Evolutionary conservation across 1,139 yeast genomes (phyloP).

Genomic region (Saccharomyces hybrid): DNA sequence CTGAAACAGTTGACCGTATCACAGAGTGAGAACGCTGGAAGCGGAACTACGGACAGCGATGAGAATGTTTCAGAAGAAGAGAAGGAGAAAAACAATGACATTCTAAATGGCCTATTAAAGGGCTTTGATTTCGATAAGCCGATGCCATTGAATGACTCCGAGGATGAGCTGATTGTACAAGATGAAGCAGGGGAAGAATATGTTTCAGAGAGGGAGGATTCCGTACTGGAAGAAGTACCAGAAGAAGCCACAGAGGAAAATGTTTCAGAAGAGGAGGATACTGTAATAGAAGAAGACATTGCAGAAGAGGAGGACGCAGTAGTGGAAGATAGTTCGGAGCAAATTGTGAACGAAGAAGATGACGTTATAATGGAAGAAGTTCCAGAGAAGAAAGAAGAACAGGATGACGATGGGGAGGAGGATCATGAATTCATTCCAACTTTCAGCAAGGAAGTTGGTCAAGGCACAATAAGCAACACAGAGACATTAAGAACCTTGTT

Average conservation of each 20-base stretch:
- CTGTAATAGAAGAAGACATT: constrained; percentile 13
- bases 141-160: constrained; percentile 43
- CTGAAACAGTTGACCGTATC: constrained; percentile 16
- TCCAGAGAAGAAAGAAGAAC: constrained; percentile 14
- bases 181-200: constrained; percentile 15
- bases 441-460: constrained; percentile 27
- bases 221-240: constrained; percentile 3
- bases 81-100: constrained; percentile 37
- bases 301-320: constrained; percentile 10
- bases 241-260: not conserved
- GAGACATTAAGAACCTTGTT: constrained; percentile 60
- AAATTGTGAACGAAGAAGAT: constrained; percentile 3
- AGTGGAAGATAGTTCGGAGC: constrained; percentile 12
- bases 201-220: constrained; percentile 5
- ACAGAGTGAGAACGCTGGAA: constrained; percentile 21
- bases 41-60: constrained; percentile 26
- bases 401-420: constrained; percentile 18
- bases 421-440: constrained; percentile 49
- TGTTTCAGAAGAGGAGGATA: not conserved
- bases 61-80: constrained; percentile 27
- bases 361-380: constrained; percentile 5
- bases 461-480: constrained; percentile 38
- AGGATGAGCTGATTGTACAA: constrained; percentile 12
- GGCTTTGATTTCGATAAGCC: constrained; percentile 58
- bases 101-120: constrained; percentile 47